Conservation (phyloP, 345 rosid genomes). For the Orychophragmus violaceus region DNA sequence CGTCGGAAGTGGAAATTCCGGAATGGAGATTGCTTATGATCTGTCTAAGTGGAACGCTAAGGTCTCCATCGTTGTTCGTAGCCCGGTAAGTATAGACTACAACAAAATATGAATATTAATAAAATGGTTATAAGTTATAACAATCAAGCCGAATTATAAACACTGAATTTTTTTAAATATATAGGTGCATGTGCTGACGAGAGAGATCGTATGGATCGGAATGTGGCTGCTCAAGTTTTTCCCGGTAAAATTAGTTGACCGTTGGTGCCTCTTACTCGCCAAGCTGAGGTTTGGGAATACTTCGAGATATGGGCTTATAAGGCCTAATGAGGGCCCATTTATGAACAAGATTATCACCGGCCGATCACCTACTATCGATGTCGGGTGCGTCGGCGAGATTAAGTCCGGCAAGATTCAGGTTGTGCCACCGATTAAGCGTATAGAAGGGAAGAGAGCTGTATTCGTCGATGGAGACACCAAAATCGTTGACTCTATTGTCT, state of each 20-base stretch:
- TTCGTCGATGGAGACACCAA: conserved; percentile 27
- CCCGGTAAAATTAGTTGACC: conserved; percentile 32
- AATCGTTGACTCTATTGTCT: conserved; percentile 41
- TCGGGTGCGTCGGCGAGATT: conserved; percentile 37
- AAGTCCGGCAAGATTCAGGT: conserved; percentile 38
- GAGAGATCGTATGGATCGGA: conserved; percentile 27
- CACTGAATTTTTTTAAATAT: no score
- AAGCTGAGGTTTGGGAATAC: conserved; percentile 16
- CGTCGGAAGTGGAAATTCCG: conserved; percentile 63
- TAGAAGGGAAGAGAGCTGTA: conserved; percentile 23
- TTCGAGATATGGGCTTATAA: conserved; percentile 38
- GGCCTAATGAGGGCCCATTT: conserved; percentile 42
- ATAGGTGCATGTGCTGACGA: no score
- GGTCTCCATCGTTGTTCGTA: conserved; percentile 39
- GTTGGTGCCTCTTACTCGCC: conserved; percentile 10
- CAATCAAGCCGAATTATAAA: no score
- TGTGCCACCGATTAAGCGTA: conserved; percentile 28
- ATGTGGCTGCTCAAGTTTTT: conserved; percentile 26
- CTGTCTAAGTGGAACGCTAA: conserved; percentile 32
- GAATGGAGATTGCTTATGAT: conserved; percentile 62
- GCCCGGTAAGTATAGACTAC: no score
- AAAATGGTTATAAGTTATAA: no score
- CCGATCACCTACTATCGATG: conserved; percentile 48
- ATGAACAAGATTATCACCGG: conserved; percentile 30
- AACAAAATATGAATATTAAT: no score